Evolutionary conservation across 306 rosid genomes (phyloP).

Genomic region (Rosa rugosa): DNA sequence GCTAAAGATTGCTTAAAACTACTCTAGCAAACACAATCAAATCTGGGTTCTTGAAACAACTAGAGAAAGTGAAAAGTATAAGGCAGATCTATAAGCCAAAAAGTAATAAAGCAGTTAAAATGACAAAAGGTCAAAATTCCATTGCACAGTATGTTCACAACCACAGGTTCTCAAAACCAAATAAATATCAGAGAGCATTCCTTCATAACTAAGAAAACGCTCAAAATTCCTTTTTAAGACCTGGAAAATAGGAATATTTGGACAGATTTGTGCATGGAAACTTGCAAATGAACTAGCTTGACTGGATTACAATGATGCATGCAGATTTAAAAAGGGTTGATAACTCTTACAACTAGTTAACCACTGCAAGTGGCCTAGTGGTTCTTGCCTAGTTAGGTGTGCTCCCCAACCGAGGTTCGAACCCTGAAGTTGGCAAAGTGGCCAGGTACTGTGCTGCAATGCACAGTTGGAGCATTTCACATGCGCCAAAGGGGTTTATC

Average conservation of each 20-base stretch:
- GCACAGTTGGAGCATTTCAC: no score
- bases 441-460: no score
- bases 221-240: neutral
- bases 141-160: neutral
- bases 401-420: no score
- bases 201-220: neutral
- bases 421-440: no score
- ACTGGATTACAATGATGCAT: neutral
- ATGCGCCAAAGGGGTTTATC: no score
- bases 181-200: neutral
- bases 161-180: constrained; percentile 3
- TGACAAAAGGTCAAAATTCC: neutral
- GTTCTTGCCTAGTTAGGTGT: no score
- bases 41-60: neutral
- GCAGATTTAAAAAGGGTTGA: neutral
- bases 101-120: neutral
- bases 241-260: neutral
- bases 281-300: neutral
- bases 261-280: neutral
- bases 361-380: neutral
- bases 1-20: neutral
- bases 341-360: neutral
- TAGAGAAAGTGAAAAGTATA: neutral
- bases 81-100: neutral
- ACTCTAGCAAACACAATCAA: neutral